Conservation (phyloP, 495 filamentous ascomycete genomes). For the Platismatia glauca region DNA sequence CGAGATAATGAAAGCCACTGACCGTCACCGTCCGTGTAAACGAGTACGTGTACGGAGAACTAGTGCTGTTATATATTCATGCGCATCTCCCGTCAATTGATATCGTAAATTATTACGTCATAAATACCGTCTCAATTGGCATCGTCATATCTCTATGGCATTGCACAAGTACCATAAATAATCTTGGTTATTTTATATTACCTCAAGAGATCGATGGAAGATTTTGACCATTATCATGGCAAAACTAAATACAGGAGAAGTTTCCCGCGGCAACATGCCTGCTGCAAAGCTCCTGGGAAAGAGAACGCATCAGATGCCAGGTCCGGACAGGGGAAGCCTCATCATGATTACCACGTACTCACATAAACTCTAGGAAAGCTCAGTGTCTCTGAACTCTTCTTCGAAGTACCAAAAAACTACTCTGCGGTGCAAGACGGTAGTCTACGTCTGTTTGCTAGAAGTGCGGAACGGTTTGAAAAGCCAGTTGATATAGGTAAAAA, state of each 20-base stretch:
- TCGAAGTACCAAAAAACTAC: constrained; percentile 74
- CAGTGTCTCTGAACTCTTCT: constrained; percentile 68
- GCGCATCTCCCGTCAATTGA: neutral
- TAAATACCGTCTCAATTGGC: no score
- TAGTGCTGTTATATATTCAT: neutral
- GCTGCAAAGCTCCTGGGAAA: constrained; percentile 39
- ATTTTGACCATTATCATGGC: no score
- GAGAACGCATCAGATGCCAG: constrained; percentile 38
- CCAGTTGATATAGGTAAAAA: constrained; percentile 44
- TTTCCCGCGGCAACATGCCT: constrained; percentile 23
- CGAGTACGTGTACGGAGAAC: no score
- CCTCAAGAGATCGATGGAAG: no score
- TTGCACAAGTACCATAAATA: no score
- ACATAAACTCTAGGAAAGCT: constrained; percentile 52
- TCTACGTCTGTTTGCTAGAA: constrained; percentile 67
- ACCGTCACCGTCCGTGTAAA: constrained; percentile 4
- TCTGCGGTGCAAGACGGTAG: constrained; percentile 47
- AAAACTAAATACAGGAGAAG: neutral
- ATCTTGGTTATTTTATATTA: no score
- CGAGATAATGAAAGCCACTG: neutral
- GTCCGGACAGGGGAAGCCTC: constrained; percentile 22
- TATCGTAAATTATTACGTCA: constrained; percentile 1
- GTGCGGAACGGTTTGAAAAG: constrained; percentile 52
- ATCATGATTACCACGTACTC: constrained; percentile 1
- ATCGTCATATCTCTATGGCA: no score